Percentiles rank a stretch among this genome's conserved stretches.
Evolutionary conservation across 345 rosid genomes (phyloP).

Genomic region (Litchi chinensis): DNA sequence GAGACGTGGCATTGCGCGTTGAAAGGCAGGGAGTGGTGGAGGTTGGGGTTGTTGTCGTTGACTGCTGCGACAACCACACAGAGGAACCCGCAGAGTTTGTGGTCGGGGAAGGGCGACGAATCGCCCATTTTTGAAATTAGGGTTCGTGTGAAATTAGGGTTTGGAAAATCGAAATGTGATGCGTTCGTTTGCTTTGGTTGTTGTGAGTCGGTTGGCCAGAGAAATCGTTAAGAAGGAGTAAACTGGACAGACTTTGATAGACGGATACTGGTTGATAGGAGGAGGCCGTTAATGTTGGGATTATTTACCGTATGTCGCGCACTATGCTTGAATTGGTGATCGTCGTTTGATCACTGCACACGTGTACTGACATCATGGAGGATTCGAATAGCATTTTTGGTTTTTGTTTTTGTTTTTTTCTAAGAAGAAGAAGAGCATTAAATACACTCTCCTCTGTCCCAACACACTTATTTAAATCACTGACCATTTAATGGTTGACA

Average conservation of each 20-base stretch:
- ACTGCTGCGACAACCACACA: slow-evolving; percentile 48
- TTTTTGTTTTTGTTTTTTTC: too few relatives aligned
- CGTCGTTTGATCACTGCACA: not conserved
- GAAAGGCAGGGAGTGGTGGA: slow-evolving; percentile 22
- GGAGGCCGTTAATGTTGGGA: not conserved
- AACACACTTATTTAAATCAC: too few relatives aligned
- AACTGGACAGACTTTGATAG: too few relatives aligned
- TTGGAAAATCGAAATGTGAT: not conserved
- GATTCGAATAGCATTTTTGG: too few relatives aligned
- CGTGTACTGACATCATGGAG: too few relatives aligned
- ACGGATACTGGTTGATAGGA: too few relatives aligned
- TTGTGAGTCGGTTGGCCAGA: too few relatives aligned
- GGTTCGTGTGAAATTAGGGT: not conserved
- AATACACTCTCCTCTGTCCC: too few relatives aligned
- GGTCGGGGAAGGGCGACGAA: slow-evolving; percentile 23
- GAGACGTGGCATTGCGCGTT: slow-evolving; percentile 51
- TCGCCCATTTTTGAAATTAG: slow-evolving; percentile 6
- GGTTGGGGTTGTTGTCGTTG: not conserved
- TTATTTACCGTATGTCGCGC: not conserved
- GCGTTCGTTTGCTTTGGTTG: too few relatives aligned
- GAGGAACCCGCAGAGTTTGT: slow-evolving; percentile 83
- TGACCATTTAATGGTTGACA: too few relatives aligned
- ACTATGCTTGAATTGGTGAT: not conserved
- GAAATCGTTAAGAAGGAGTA: too few relatives aligned
- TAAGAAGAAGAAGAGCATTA: too few relatives aligned